phyloP scores from a whole-genome alignment of 2,329 filamentous ascomycete genomes.

The Fusarium sp. region DNA sequence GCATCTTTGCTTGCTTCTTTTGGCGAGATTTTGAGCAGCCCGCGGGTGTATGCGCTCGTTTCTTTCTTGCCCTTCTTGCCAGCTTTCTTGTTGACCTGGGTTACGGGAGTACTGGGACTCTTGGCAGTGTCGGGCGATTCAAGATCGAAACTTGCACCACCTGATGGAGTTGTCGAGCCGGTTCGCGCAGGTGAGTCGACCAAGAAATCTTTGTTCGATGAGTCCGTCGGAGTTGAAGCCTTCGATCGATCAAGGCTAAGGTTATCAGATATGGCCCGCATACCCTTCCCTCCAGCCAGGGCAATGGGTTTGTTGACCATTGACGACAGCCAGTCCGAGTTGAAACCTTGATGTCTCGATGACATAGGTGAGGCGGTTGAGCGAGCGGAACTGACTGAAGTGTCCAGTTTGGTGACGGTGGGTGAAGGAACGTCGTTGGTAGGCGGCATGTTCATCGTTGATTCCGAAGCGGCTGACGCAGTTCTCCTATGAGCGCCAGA shows the following conservation, averaged over 20 bases:
- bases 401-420: constrained; percentile 69
- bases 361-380: constrained; percentile 57
- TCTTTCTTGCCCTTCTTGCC: constrained; percentile 88
- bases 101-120: constrained; percentile 60
- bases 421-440: constrained; percentile 65
- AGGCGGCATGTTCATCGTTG: constrained; percentile 59
- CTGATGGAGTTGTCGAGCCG: constrained; percentile 76
- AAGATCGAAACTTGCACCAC: constrained; percentile 77
- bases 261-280: constrained; percentile 87
- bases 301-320: constrained; percentile 60
- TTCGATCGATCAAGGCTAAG: constrained; percentile 66
- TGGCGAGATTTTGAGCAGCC: constrained; percentile 82
- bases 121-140: constrained; percentile 75
- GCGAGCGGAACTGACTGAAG: constrained; percentile 51
- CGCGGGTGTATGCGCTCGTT: constrained; percentile 92
- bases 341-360: constrained; percentile 54
- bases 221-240: constrained; percentile 58
- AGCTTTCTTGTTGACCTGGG: constrained; percentile 58
- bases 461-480: constrained; percentile 68
- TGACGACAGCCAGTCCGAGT: constrained; percentile 65
- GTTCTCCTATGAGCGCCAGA: constrained; percentile 64
- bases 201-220: constrained; percentile 47
- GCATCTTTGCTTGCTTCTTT: constrained; percentile 85
- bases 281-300: constrained; percentile 68
- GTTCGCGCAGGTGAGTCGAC: constrained; percentile 70